phyloP scores from a whole-genome alignment of 352 stramenopile genomes.

The Discostella stelligera region DNA sequence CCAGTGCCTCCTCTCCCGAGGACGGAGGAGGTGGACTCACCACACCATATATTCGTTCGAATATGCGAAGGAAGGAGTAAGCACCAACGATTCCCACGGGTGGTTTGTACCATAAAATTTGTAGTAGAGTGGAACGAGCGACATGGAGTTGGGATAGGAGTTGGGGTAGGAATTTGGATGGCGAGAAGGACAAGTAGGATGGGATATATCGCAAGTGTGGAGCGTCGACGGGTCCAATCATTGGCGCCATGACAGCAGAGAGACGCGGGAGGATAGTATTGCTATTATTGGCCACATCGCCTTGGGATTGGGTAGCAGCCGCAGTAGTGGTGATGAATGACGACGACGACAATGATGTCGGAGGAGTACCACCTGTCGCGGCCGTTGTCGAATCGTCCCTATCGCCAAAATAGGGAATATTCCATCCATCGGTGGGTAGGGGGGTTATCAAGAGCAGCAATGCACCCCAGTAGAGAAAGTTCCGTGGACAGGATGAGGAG shows the following conservation, averaged over 20 bases:
- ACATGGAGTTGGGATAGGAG: slow-evolving; percentile 7
- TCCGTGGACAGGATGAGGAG: neutral
- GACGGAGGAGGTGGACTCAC: slow-evolving; percentile 23
- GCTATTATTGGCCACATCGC: too few species aligned
- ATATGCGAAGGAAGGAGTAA: slow-evolving; percentile 27
- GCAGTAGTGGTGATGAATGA: too few species aligned
- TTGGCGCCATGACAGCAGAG: slow-evolving; percentile 11
- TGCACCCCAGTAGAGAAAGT: slow-evolving; percentile 9
- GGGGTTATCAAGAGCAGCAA: slow-evolving; percentile 5
- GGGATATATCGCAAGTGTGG: slow-evolving; percentile 44
- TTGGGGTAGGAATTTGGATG: slow-evolving; percentile 18
- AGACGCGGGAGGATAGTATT: slow-evolving; percentile 1
- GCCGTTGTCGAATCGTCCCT: neutral
- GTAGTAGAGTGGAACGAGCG: slow-evolving; percentile 17
- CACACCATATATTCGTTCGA: slow-evolving; percentile 51
- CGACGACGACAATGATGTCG: too few species aligned
- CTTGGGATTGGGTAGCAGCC: too few species aligned
- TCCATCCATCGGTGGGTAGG: neutral
- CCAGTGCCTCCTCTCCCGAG: slow-evolving; percentile 23
- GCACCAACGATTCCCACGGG: slow-evolving; percentile 65
- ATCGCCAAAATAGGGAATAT: slow-evolving; percentile 1
- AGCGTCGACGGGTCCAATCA: slow-evolving; percentile 36
- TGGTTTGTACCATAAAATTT: slow-evolving; percentile 57
- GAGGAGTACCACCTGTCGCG: too few species aligned
- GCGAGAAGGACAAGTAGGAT: slow-evolving; percentile 43